These are phyloP conservation scores for Nepenthes alata DNA, from an alignment of 179 eudicot species.

Conservation along the genomic window DNA sequence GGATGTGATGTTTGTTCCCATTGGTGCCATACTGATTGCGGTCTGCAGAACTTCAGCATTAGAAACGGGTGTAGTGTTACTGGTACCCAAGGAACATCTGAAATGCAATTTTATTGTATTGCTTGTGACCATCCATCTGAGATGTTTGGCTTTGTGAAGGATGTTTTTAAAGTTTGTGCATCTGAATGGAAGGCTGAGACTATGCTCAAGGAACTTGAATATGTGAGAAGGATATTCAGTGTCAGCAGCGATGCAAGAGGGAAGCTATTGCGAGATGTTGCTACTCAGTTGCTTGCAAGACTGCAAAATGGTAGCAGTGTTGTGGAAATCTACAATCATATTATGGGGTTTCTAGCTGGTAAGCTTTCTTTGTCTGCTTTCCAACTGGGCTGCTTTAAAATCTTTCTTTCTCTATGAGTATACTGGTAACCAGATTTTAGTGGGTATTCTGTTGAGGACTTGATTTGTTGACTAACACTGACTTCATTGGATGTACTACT, in stretches of 20 bases:
- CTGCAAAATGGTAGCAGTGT: conserved; percentile 49
- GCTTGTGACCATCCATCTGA: conserved; percentile 94
- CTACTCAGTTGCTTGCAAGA: conserved; percentile 47
- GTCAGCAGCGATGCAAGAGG: conserved; percentile 75
- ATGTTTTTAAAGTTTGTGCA: conserved; percentile 76
- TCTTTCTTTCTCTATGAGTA: too few relatives aligned
- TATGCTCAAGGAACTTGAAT: conserved; percentile 77
- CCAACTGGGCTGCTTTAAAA: not conserved
- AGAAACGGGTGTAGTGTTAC: conserved; percentile 67
- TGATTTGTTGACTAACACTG: too few relatives aligned
- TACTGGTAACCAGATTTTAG: too few relatives aligned
- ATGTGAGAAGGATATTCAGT: conserved; percentile 63
- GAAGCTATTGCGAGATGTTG: conserved; percentile 49
- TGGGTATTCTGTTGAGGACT: too few relatives aligned
- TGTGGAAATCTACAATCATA: conserved; percentile 50
- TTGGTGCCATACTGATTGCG: conserved; percentile 98
- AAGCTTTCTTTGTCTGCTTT: conserved; percentile 8
- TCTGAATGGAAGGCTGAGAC: conserved; percentile 63
- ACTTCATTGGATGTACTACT: too few relatives aligned
- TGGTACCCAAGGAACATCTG: conserved; percentile 43
- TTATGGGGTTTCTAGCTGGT: conserved; percentile 61
- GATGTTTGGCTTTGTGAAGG: conserved; percentile 96
- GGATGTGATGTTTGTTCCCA: conserved; percentile 92
- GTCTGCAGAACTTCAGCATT: conserved; percentile 51
- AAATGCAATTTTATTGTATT: conserved; percentile 92